These are phyloP conservation scores for Colletotrichum phormii DNA, from an alignment of 2,329 filamentous ascomycete species.

Conservation along the genomic window DNA sequence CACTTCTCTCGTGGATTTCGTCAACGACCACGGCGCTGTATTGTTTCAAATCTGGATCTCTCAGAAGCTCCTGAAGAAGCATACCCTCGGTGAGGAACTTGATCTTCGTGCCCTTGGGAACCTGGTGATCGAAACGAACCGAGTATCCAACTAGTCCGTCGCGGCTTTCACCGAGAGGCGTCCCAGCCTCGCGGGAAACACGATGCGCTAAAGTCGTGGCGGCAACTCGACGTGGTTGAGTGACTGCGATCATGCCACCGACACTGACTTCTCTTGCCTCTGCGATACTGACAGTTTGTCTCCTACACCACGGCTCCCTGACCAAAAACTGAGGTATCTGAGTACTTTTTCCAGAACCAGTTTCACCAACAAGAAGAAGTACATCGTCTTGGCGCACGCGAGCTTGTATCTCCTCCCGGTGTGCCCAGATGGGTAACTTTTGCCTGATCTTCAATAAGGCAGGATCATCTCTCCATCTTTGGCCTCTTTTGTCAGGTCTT, in stretches of 20 bases:
- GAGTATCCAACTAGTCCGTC: slow-evolving; percentile 84
- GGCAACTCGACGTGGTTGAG: slow-evolving; percentile 92
- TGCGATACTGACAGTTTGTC: slow-evolving; percentile 63
- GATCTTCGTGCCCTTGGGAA: slow-evolving; percentile 84
- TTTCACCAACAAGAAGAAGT: slow-evolving; percentile 90
- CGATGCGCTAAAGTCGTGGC: slow-evolving; percentile 91
- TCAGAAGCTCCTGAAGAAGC: slow-evolving; percentile 91
- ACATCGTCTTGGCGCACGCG: slow-evolving; percentile 76
- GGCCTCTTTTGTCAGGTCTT: slow-evolving; percentile 8
- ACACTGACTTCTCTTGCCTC: slow-evolving; percentile 61
- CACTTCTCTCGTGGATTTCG: slow-evolving; percentile 95
- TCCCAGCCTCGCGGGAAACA: slow-evolving; percentile 81
- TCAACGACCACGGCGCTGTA: slow-evolving; percentile 95
- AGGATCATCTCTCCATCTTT: slow-evolving; percentile 44
- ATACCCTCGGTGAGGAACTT: slow-evolving; percentile 98
- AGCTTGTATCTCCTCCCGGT: slow-evolving; percentile 76
- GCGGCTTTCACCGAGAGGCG: slow-evolving; percentile 57
- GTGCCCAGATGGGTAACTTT: slow-evolving; percentile 83
- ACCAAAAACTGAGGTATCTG: slow-evolving; percentile 94
- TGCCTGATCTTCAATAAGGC: slow-evolving; percentile 64
- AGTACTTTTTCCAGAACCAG: slow-evolving; percentile 95
- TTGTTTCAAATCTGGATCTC: slow-evolving; percentile 82
- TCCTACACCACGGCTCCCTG: slow-evolving; percentile 81
- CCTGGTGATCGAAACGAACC: slow-evolving; percentile 91
- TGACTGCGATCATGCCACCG: slow-evolving; percentile 89